Evolutionary conservation across 1,284 basidiomycete species (phyloP).

Genomic region (Mycena sp.): DNA sequence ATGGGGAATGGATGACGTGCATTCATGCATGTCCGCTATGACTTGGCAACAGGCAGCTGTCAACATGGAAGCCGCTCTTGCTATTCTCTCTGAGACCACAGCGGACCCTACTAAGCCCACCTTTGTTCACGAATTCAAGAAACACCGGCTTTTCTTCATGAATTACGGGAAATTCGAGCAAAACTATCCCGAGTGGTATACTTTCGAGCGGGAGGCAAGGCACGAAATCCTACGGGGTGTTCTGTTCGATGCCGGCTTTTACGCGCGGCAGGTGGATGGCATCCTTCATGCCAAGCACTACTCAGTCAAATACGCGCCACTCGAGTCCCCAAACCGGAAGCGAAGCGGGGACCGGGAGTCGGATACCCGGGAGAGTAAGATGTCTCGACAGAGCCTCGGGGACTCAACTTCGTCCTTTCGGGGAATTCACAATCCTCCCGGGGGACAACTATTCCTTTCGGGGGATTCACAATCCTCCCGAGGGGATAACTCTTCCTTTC

Average conservation of each 20-base stretch:
- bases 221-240: too few species aligned
- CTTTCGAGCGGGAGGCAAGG: conserved; percentile 2
- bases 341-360: not conserved
- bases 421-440: too few species aligned
- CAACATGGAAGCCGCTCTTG: too few species aligned
- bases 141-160: conserved; percentile 3
- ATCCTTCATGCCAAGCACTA: not conserved
- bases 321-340: not conserved
- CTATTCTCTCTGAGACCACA: too few species aligned
- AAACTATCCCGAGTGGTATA: not conserved
- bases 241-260: not conserved
- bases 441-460: too few species aligned
- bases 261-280: conserved; percentile 9
- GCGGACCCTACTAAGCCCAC: too few species aligned
- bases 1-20: too few species aligned
- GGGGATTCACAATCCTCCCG: not conserved
- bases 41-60: too few species aligned
- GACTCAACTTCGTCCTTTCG: conserved; percentile 1
- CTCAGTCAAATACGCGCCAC: not conserved
- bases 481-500: conserved; percentile 8
- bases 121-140: not conserved
- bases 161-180: conserved; percentile 5
- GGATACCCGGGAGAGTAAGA: not conserved
- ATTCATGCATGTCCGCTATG: too few species aligned
- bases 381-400: not conserved